Percentiles rank a stretch among this genome's conserved stretches.
These are phyloP conservation scores for Echium plantagineum DNA, from an alignment of 257 asterid genomes.

Conservation along the genomic window DNA sequence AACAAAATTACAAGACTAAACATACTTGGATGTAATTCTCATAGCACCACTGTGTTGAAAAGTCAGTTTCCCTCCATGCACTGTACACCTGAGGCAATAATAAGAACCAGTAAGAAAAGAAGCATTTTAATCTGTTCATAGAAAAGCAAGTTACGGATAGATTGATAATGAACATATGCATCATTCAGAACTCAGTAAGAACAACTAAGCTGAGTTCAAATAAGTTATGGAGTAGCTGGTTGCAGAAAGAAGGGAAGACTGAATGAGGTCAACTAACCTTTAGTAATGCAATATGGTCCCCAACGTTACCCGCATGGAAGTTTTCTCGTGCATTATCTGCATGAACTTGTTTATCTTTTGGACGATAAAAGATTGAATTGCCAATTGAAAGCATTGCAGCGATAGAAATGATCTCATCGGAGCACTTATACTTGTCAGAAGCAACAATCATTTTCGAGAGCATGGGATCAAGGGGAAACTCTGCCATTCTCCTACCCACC, in stretches of 20 bases:
- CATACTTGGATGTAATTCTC: conserved; percentile 81
- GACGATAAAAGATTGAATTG: conserved; percentile 85
- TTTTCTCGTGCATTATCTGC: conserved; percentile 92
- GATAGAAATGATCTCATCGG: conserved; percentile 80
- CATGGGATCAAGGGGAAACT: conserved; percentile 95
- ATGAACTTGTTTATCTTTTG: conserved; percentile 86
- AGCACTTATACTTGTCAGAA: conserved; percentile 70
- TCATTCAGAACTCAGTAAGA: not conserved
- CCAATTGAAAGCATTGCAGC: conserved; percentile 94
- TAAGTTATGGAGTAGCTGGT: not conserved
- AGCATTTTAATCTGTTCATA: not conserved
- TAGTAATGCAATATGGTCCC: conserved; percentile 81
- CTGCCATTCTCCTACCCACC: conserved; percentile 93
- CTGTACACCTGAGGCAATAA: conserved; percentile 51
- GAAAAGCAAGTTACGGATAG: not conserved
- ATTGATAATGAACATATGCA: not conserved
- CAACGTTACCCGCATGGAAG: conserved; percentile 90
- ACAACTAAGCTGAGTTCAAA: not conserved
- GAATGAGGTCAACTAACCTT: conserved; percentile 38
- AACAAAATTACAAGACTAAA: not conserved
- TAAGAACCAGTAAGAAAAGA: not conserved
- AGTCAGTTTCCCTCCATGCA: conserved; percentile 85
- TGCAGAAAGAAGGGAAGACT: not conserved
- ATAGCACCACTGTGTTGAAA: conserved; percentile 90
- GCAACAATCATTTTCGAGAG: conserved; percentile 89